Evolutionary conservation across 345 rosid species (phyloP).

Genomic region (Eucalyptus paniculata): DNA sequence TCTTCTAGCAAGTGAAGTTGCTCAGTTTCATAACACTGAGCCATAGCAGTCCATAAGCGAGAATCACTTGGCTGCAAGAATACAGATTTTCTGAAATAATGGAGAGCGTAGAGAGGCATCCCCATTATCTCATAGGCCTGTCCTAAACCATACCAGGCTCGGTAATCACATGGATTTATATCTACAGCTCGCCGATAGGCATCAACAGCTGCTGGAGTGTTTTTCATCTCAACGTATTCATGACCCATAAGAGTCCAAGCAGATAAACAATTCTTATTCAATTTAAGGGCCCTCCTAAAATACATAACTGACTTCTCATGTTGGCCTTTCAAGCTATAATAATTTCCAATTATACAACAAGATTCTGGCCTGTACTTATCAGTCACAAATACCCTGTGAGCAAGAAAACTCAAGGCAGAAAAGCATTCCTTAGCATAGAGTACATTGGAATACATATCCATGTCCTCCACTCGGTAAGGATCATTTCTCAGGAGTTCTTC

Average conservation of each 20-base stretch:
- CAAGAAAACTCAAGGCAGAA: slow-evolving; percentile 83
- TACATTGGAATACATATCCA: slow-evolving; percentile 95
- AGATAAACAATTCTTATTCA: slow-evolving; percentile 76
- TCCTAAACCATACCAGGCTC: slow-evolving; percentile 97
- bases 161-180: slow-evolving; percentile 72
- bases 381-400: slow-evolving; percentile 74
- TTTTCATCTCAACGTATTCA: slow-evolving; percentile 94
- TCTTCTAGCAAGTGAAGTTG: slow-evolving; percentile 85
- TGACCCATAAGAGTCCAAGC: slow-evolving; percentile 99
- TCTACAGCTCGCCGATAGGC: slow-evolving; percentile 95
- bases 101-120: slow-evolving; percentile 86
- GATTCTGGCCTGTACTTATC: slow-evolving; percentile 97
- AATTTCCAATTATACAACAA: slow-evolving; percentile 91
- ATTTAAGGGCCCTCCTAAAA: slow-evolving; percentile 87
- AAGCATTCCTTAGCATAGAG: slow-evolving; percentile 87
- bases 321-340: slow-evolving; percentile 93
- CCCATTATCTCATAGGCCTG: slow-evolving; percentile 95
- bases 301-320: slow-evolving; percentile 92
- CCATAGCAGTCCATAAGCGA: slow-evolving; percentile 96
- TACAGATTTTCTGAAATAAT: slow-evolving; percentile 83
- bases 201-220: slow-evolving; percentile 92
- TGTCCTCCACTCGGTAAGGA: slow-evolving; percentile 85
- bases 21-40: slow-evolving; percentile 80
- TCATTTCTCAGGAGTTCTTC: slow-evolving; percentile 80
- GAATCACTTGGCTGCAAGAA: slow-evolving; percentile 88